These are phyloP conservation scores for Cinnamomum chago DNA, from an alignment of 164 flowering plant species.

Conservation along the genomic window DNA sequence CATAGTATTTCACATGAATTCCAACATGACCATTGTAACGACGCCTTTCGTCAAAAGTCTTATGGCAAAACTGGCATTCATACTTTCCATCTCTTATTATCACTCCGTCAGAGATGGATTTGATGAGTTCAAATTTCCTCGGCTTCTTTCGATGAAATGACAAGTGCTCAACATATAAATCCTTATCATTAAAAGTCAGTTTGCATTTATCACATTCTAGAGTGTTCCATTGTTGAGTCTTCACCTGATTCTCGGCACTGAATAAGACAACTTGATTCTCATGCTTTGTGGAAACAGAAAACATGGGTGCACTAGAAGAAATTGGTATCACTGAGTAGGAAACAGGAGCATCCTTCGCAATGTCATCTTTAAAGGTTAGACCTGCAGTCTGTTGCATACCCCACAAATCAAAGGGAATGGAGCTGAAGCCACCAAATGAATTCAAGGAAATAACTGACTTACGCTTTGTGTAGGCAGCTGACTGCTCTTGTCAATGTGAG, in stretches of 20 bases:
- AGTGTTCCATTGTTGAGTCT: slow-evolving; percentile 51
- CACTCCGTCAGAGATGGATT: slow-evolving; percentile 66
- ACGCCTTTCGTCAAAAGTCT: slow-evolving; percentile 58
- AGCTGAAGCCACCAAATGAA: slow-evolving; percentile 3
- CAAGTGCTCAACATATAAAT: slow-evolving; percentile 66
- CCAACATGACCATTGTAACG: slow-evolving; percentile 81
- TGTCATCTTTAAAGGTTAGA: slow-evolving; percentile 17
- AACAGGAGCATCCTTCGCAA: slow-evolving; percentile 16
- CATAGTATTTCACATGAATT: slow-evolving; percentile 56
- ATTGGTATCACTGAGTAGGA: slow-evolving; percentile 19
- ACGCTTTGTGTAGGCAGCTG: slow-evolving; percentile 29
- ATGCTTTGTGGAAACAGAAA: slow-evolving; percentile 11
- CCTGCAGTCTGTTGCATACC: slow-evolving; percentile 32
- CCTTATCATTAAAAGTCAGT: slow-evolving; percentile 58
- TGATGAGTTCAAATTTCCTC: slow-evolving; percentile 49
- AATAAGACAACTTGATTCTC: slow-evolving; percentile 22
- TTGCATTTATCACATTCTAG: slow-evolving; percentile 76
- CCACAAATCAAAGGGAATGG: slow-evolving; percentile 7
- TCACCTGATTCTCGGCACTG: slow-evolving; percentile 24
- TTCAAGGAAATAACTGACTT: slow-evolving; percentile 19
- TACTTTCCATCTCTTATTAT: slow-evolving; percentile 64
- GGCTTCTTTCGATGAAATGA: slow-evolving; percentile 57
- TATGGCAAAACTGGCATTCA: slow-evolving; percentile 83
- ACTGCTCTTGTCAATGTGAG: slow-evolving; percentile 13
- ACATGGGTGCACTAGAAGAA: slow-evolving; percentile 9